phyloP scores from a whole-genome alignment of 805 yeast species.

The Starmerella floricola region DNA sequence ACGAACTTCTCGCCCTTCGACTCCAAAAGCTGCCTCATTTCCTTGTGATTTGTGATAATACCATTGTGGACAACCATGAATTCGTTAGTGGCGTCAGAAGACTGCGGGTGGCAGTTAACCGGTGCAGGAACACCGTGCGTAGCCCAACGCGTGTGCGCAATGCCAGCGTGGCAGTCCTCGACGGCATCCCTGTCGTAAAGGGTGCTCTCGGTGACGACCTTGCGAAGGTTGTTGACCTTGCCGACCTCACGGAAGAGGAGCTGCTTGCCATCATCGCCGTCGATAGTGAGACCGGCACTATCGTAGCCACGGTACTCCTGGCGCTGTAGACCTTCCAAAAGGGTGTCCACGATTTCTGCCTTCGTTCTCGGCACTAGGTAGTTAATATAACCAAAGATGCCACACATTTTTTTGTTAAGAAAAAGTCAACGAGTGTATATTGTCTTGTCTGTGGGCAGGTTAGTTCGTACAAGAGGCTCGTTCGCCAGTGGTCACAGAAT shows the following conservation, averaged over 20 bases:
- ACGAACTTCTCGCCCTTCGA: slow-evolving; percentile 74
- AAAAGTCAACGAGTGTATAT: too few species aligned
- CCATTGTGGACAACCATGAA: slow-evolving; percentile 95
- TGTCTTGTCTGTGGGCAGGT: too few species aligned
- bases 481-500: neutral
- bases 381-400: slow-evolving; percentile 96
- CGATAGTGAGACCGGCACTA: slow-evolving; percentile 92
- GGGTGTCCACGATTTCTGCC: slow-evolving; percentile 82
- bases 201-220: slow-evolving; percentile 38
- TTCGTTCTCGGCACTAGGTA: slow-evolving; percentile 82
- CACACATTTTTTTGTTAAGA: slow-evolving; percentile 38
- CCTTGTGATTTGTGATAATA: slow-evolving; percentile 91
- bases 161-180: slow-evolving; percentile 81
- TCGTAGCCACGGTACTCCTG: slow-evolving; percentile 98
- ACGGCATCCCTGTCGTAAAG: slow-evolving; percentile 41
- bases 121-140: slow-evolving; percentile 92
- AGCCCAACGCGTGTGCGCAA: slow-evolving; percentile 99
- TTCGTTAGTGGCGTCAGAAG: slow-evolving; percentile 71
- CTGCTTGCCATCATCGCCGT: slow-evolving; percentile 71
- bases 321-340: slow-evolving; percentile 61
- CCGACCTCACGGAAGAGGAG: slow-evolving; percentile 76
- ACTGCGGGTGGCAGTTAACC: slow-evolving; percentile 88
- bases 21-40: slow-evolving; percentile 65
- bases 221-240: slow-evolving; percentile 72
- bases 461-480: too few species aligned